Base-by-base conservation (phyloP, 306 rosid genomes). In the Acacia crassicarpa region DNA sequence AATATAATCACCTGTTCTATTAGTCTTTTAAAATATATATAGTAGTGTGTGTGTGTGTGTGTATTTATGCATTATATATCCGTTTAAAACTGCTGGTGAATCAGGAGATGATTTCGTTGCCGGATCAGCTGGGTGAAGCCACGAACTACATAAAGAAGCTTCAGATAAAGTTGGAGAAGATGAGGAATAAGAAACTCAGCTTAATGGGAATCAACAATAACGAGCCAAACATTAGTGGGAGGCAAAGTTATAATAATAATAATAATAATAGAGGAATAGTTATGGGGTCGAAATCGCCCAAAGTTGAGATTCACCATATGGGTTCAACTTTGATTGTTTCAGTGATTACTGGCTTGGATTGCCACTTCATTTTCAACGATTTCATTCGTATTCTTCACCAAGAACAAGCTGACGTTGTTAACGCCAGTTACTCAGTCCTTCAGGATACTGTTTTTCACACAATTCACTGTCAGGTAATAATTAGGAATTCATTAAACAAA, bases 71-170 rank as follows among this genome's bases (percentile, higher is more conserved):
- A 51, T 0, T 22, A 9, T 23, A 23, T 30, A 44, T 44, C 10
- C 16, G 6, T 74, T 33, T 59, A 67, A 59, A 77, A 72, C 22
- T 15, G 25, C 27, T 51, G 22, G 32, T 67, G 41, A 38, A 38
- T 85, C 79, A 89, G 93, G 89, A 83, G 74, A 86, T 43, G 14
- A 56, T 15, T 45, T 85, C 95, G 10, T 48, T 85, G 43, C 80
- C 88, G 4, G 93, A 88, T 85, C 93, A 88, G 74, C 86, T 89
- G 63, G 85, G 63, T 20, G 88, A 86, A 74, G 93, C 93, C 41
- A 38, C 41, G 41, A 6, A 83, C 80, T 27, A 91, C 81, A 88
- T 91, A 43, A 91, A 89, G 82, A 86, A 80, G 82, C 72, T 88
- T 11, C 91, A 88, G 80, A 84, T 74, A 5, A 81, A 85, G 65